phyloP scores from a whole-genome alignment of 1,139 yeast species.

The Scheffersomyces stambukii region DNA sequence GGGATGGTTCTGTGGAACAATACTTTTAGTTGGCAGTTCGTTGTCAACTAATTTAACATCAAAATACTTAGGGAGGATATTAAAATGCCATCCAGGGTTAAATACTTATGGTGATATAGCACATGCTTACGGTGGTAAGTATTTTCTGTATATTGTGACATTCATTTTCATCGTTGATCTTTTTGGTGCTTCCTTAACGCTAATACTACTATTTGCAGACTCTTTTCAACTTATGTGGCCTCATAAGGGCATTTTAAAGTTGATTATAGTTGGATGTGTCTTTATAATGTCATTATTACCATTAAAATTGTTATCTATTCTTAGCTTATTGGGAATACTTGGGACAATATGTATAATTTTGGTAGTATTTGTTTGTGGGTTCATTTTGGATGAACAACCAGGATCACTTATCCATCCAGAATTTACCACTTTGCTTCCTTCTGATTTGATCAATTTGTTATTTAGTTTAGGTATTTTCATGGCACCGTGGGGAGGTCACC shows the following conservation, averaged over 20 bases:
- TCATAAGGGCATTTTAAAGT: conserved; percentile 46
- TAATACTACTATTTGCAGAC: conserved; percentile 79
- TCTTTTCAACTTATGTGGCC: conserved; percentile 70
- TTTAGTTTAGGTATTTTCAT: conserved; percentile 70
- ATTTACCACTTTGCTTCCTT: conserved; percentile 48
- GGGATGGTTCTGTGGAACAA: conserved; percentile 73
- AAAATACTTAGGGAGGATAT: conserved; percentile 33
- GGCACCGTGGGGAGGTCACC: conserved; percentile 93
- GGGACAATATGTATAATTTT: conserved; percentile 64
- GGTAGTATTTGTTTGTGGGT: conserved; percentile 59
- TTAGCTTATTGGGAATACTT: conserved; percentile 71
- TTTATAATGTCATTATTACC: conserved; percentile 71
- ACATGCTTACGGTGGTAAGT: conserved; percentile 36
- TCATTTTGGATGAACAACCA: conserved; percentile 49
- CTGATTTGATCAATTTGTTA: conserved; percentile 42
- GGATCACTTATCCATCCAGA: conserved; percentile 66
- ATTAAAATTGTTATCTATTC: conserved; percentile 62
- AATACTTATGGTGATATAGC: conserved; percentile 47
- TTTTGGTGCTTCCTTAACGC: conserved; percentile 71
- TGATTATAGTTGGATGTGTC: conserved; percentile 40
- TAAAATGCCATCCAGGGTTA: conserved; percentile 24
- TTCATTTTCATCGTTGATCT: conserved; percentile 71
- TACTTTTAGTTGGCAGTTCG: conserved; percentile 54
- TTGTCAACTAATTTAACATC: conserved; percentile 68
- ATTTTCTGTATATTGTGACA: conserved; percentile 59